phyloP scores from a whole-genome alignment of 495 filamentous ascomycete species.

The Letharia lupina region DNA sequence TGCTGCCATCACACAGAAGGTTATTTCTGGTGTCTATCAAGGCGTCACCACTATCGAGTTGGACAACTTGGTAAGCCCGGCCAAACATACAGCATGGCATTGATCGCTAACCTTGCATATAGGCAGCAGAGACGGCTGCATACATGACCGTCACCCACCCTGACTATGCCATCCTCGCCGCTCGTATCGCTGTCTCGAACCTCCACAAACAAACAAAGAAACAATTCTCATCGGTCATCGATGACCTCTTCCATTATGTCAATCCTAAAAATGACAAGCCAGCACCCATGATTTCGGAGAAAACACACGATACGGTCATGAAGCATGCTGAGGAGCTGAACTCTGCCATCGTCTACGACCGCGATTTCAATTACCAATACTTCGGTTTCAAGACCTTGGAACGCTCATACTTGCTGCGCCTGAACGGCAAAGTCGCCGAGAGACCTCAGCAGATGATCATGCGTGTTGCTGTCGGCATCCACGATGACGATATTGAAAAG shows the following conservation, averaged over 20 bases:
- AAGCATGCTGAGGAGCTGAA: slow-evolving; percentile 93
- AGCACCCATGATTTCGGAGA: slow-evolving; percentile 87
- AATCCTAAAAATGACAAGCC: slow-evolving; percentile 84
- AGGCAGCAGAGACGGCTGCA: slow-evolving; percentile 97
- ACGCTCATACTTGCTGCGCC: slow-evolving; percentile 88
- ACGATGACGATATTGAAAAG: slow-evolving; percentile 87
- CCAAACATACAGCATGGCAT: background rate
- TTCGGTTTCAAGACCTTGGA: slow-evolving; percentile 99
- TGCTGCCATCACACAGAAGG: slow-evolving; percentile 96
- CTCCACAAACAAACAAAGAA: slow-evolving; percentile 99
- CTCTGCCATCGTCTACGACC: slow-evolving; percentile 97
- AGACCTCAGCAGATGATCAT: slow-evolving; percentile 98
- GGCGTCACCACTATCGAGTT: slow-evolving; percentile 93
- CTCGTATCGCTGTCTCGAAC: slow-evolving; percentile 97
- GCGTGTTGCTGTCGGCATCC: slow-evolving; percentile 95
- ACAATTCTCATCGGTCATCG: slow-evolving; percentile 90
- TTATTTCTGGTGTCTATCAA: slow-evolving; percentile 98
- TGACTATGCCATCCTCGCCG: slow-evolving; percentile 97
- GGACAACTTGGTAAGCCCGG: slow-evolving; percentile 71
- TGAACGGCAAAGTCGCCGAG: slow-evolving; percentile 89
- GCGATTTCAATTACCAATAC: slow-evolving; percentile 99
- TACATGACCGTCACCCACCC: slow-evolving; percentile 99
- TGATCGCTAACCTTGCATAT: slow-evolving; percentile 16
- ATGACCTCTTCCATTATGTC: slow-evolving; percentile 89
- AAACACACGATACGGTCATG: slow-evolving; percentile 85